phyloP scores from a whole-genome alignment of 306 rosid species.

The Ochetophila trinervis region DNA sequence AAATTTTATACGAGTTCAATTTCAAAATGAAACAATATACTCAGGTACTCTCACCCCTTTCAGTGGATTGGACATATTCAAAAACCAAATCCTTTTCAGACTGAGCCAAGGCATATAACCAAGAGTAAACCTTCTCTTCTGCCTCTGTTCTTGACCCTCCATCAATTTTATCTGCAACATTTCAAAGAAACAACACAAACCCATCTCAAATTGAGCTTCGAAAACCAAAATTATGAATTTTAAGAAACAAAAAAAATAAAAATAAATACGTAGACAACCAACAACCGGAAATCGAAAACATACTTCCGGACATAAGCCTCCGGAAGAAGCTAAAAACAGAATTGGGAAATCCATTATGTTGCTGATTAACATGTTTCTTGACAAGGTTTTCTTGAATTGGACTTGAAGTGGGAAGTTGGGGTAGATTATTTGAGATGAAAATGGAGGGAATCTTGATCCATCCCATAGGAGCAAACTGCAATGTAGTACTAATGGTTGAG shows the following conservation, averaged over 20 bases:
- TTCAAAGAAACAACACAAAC: conserved; percentile 18
- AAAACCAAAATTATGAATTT: conserved; percentile 1
- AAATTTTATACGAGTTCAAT: too few relatives aligned
- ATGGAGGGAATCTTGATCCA: conserved; percentile 37
- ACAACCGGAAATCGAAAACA: too few relatives aligned
- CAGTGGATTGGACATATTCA: conserved; percentile 82
- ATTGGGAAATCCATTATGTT: conserved; percentile 11
- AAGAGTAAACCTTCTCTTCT: conserved; percentile 68
- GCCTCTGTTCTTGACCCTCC: conserved; percentile 64
- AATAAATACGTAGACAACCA: not conserved
- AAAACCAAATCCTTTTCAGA: conserved; percentile 58
- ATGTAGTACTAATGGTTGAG: not conserved
- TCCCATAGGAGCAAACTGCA: conserved; percentile 32
- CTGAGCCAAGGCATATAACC: conserved; percentile 73
- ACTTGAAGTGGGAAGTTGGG: conserved; percentile 39
- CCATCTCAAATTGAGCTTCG: conserved; percentile 13
- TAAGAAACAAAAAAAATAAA: not conserved
- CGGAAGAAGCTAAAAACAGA: conserved; percentile 25
- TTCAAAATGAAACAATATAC: not conserved
- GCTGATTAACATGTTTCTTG: conserved; percentile 24
- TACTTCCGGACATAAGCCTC: conserved; percentile 40
- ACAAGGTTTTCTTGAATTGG: conserved; percentile 42
- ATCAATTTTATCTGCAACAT: conserved; percentile 51
- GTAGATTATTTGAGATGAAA: conserved; percentile 24
- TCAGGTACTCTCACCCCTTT: conserved; percentile 49